Base-by-base conservation (phyloP, 2,329 filamentous ascomycete species). In the Westerdykella aurantiaca region DNA sequence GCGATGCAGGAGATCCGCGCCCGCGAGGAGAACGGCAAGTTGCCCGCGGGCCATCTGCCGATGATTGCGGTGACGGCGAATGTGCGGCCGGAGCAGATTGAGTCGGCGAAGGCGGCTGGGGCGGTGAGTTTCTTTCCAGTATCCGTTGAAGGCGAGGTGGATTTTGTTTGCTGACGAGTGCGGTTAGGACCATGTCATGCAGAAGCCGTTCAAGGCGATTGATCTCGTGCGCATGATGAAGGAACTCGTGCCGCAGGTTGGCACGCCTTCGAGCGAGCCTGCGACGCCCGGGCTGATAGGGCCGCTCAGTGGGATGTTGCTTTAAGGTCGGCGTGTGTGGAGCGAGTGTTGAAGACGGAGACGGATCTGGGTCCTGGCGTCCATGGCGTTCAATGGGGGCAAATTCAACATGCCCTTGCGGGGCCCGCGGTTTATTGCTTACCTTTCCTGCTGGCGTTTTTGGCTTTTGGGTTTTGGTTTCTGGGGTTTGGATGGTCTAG, bases 1-100 rank as follows among this genome's bases (percentile, higher is more conserved):
- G 60, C 61, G 0, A 79, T 76, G 7, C 64, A 67, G 9, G 66
- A 64, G 42, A 79, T 79, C 16, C 67, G 76, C 2, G 60, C 67
- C 10, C 66, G 72, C 12, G 75, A 78, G 52, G 50, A 54, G 1
- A 66, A 71, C 4, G 50, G 51, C 3, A 50, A 55, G 14, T 51
- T 55, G 1, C 21, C 55, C 10, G 33, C 52, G 1, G 52, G 49
- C 12, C 45, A 56, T 4, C 33, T 68, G 14, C 65, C 64, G 0
- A 55, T 68, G 17, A 65, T 68, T n/a, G 64, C 60, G 1, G 64
- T 68, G 1, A 68, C 65, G 6, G 65, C 65, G 10, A 68, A 68
- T 38, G 64, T 66, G 12, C 44, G 65, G 12, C 52, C 59, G 29
- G 63, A 65, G 47, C 65, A 68, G 46, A 63, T 68, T 17, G 53